A percentile compares a stretch with the other conserved stretches of the same genome.
Evolutionary conservation across 495 filamentous ascomycete species (phyloP).

Genomic region (Apodospora peruviana): DNA sequence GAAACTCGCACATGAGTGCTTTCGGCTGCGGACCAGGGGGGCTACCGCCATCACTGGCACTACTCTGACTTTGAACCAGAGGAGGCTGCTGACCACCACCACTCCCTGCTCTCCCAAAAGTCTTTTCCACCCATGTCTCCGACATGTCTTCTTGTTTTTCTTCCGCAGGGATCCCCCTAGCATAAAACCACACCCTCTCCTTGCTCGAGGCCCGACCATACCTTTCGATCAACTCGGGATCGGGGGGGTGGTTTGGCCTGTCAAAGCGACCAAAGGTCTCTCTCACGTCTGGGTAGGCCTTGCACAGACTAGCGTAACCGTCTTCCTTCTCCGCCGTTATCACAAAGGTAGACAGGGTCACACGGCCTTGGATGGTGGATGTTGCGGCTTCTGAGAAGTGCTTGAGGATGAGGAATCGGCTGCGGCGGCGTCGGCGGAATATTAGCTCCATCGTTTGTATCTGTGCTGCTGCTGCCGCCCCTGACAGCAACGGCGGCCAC

Average conservation of each 20-base stretch:
- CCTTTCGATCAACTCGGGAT: no score
- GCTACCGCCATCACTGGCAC: not conserved
- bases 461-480: not conserved
- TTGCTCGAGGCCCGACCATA: not conserved
- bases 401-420: not conserved
- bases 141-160: not conserved
- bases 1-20: not conserved
- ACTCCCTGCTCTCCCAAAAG: not conserved
- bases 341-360: not conserved
- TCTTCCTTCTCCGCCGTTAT: not conserved
- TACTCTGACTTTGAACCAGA: not conserved
- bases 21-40: not conserved
- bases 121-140: not conserved
- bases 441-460: not conserved
- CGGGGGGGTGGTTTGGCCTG: no score
- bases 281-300: not conserved
- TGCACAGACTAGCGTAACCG: not conserved
- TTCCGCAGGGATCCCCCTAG: not conserved
- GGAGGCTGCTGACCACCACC: not conserved
- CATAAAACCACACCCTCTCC: not conserved
- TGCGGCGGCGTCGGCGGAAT: not conserved
- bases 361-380: not conserved
- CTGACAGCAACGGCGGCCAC: no score
- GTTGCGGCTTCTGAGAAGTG: not conserved
- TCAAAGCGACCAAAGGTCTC: not conserved